Base-by-base conservation (phyloP, 441 rosid species). In the Breynia disticha region DNA sequence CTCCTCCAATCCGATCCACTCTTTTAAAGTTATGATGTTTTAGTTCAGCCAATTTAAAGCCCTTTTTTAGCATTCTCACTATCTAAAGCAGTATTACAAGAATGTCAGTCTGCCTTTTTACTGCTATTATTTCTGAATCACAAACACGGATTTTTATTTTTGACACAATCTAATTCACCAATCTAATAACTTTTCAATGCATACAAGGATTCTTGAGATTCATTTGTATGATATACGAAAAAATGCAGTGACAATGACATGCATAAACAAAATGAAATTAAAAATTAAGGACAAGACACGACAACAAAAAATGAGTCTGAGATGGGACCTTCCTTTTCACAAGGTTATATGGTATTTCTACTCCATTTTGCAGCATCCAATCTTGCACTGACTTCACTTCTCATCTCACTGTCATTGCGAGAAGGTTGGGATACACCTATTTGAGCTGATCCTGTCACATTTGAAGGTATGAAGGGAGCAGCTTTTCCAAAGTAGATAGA, bases 401-500 rank as follows among this genome's bases (percentile, higher is more conserved):
- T 60, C 48, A 55, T 42, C 41, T 49, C 76, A 55, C 20, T n/a
- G n/a, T n/a, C n/a, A n/a, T n/a, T 46, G 14, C 22, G 18, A 54
- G 56, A n/a, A 53, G 65, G 59, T 37, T 39, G 32, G 32, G 32
- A 2, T 24, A 24, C 32, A 24, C 59, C 66, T 15, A 24, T 54
- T 67, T 56, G 64, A 16, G 64, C 62, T 48, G 70, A 42, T 28
- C 52, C 54, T n/a, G n/a, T n/a, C n/a, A n/a, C n/a, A n/a, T n/a
- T n/a, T n/a, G n/a, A n/a, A n/a, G n/a, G n/a, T n/a, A n/a, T n/a
- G n/a, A n/a, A n/a, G n/a, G n/a, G n/a, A 48, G 62, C 35, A 12
- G 52, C 47, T 55, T 70, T 76, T 17, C 72, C 79, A 63, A 56
- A 57, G 52, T 63, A 76, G 48, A 69, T 24, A 65, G 55, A 46